These are phyloP conservation scores for Leishmania tropica DNA, from an alignment of 208 protist genomes.

Conservation along the genomic window DNA sequence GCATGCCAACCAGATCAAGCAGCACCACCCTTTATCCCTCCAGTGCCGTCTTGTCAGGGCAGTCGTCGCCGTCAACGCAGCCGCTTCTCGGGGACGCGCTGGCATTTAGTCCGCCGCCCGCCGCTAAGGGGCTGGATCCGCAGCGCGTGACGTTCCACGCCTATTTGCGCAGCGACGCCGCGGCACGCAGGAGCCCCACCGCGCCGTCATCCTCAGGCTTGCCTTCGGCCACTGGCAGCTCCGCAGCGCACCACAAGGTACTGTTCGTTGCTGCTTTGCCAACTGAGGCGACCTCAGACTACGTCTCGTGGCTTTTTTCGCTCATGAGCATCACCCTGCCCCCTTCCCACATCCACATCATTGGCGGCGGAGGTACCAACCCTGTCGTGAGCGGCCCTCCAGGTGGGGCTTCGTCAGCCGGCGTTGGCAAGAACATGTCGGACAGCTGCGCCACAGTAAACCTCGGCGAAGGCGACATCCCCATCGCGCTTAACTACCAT, in stretches of 20 bases:
- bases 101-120: neutral
- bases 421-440: neutral
- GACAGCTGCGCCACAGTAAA: constrained; percentile 30
- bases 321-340: constrained; percentile 30
- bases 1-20: neutral
- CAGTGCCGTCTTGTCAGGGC: constrained; percentile 11
- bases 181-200: neutral
- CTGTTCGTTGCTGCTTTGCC: constrained; percentile 60
- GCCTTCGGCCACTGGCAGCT: neutral
- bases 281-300: constrained; percentile 28
- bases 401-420: neutral
- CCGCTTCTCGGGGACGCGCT: constrained; percentile 8
- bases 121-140: constrained; percentile 5
- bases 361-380: constrained; percentile 12
- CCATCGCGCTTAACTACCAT: constrained; percentile 36
- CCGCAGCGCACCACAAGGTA: constrained; percentile 3
- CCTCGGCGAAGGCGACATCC: constrained; percentile 21
- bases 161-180: constrained; percentile 14
- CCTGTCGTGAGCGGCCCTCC: neutral
- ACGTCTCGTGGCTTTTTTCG: constrained; percentile 61
- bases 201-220: neutral
- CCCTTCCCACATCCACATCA: constrained; percentile 18
- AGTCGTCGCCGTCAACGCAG: constrained; percentile 13
- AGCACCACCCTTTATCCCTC: constrained; percentile 7
- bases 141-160: constrained; percentile 34